Evolutionary conservation across 495 filamentous ascomycete genomes (phyloP), one percentile per base, ranked within the genome.

Genomic region (Xylaria longipes): DNA sequence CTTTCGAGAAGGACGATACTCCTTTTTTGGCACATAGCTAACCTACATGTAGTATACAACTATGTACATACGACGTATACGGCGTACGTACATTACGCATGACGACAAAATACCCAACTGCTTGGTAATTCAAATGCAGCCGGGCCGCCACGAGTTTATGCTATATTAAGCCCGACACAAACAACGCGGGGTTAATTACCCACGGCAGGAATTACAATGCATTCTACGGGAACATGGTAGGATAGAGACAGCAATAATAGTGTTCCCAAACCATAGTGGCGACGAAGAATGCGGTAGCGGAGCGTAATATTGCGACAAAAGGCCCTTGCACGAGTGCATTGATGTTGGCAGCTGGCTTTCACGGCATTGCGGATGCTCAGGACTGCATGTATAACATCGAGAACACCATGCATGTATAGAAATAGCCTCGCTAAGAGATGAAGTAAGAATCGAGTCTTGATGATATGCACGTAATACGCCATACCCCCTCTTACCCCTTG

Each of bases 61-160:
- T 6, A 29, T 6, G 22, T 43, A 56, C 11, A 15, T 29, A 69
- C 37, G 22, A 39, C 31, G 33, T 50, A 11, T 63, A 58, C 8
- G 17, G 22, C n/a, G 14, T 35, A 25, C 39, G 33, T 54, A 56
- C 1, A 12, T 35, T 37, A 37, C 29, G 60, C 56, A 70, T 70
- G 57, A 52, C 46, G 56, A 57, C 41, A 37, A 50, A 37, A 63
- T 50, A 64, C 69, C 58, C 60, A 56, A 39, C 46, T 22, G 61
- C 35, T 65, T 54, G 46, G 61, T 58, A 66, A 27, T 65, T 56
- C 27, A 31, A 50, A 66, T 66, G 41, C 61, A 65, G 39, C 61
- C 25, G 31, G 62, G 12, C 43, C 54, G 60, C 60, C 69, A 71
- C 69, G 69, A 65, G 50, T 45, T 62, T 57, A 70, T 52, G 57